phyloP scores from a whole-genome alignment of 495 filamentous ascomycete genomes.

The Penicillium paxilli region DNA sequence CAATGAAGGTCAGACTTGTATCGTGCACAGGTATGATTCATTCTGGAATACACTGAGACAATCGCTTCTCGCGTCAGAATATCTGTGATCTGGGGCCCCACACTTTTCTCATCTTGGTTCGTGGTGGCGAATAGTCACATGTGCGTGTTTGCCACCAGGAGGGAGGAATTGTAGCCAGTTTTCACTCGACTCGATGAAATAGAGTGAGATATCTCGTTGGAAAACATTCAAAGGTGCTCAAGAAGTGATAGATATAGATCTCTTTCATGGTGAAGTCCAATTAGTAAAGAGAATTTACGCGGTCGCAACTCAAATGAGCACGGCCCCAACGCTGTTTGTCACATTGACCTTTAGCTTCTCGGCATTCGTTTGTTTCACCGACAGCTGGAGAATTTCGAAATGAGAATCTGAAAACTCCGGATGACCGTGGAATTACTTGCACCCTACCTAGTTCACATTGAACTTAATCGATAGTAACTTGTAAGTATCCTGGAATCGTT shows the following conservation, averaged over 20 bases:
- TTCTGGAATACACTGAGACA: background rate
- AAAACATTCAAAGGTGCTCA: no score
- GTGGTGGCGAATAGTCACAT: background rate
- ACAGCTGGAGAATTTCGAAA: no score
- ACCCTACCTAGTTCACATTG: no score
- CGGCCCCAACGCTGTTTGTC: background rate
- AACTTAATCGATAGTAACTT: background rate
- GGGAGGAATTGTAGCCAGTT: background rate
- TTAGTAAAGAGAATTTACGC: background rate
- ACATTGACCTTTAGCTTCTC: background rate
- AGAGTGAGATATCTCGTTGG: no score
- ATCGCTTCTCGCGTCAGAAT: background rate
- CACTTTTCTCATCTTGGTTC: background rate
- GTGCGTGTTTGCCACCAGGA: background rate
- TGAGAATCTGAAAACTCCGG: no score
- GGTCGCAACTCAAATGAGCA: background rate
- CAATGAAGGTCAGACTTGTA: no score
- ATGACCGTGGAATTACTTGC: no score
- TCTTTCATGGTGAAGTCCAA: background rate
- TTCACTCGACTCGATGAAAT: no score
- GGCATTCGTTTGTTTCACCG: background rate
- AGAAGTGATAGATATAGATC: no score
- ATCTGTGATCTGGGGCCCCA: background rate
- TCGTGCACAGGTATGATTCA: background rate
- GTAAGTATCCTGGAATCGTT: background rate